Evolutionary conservation across 495 filamentous ascomycete species (phyloP).

Genomic region (Podospora pseudoanserina): DNA sequence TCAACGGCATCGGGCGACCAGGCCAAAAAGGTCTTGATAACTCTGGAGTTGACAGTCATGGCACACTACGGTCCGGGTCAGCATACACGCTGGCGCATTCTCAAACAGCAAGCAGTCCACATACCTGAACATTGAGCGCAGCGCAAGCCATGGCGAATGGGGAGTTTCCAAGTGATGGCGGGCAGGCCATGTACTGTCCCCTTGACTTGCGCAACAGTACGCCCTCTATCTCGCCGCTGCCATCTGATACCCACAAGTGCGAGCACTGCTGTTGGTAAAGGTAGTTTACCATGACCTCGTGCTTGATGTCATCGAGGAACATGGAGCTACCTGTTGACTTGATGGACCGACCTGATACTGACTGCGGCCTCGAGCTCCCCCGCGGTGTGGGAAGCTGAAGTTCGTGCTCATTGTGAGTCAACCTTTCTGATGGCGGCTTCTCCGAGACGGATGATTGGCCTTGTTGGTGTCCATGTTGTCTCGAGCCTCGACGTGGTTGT

Average conservation of each 20-base stretch:
- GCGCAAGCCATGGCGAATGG: slow-evolving; percentile 58
- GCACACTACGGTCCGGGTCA: slow-evolving; percentile 49
- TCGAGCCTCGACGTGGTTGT: slow-evolving; percentile 4
- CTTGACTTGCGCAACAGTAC: slow-evolving; percentile 64
- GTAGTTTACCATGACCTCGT: slow-evolving; percentile 80
- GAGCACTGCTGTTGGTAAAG: slow-evolving; percentile 73
- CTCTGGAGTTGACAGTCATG: slow-evolving; percentile 75
- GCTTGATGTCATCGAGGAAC: slow-evolving; percentile 71
- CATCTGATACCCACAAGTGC: slow-evolving; percentile 66
- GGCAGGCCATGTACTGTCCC: slow-evolving; percentile 66
- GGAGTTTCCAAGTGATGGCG: slow-evolving; percentile 55
- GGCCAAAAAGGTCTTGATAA: slow-evolving; percentile 69
- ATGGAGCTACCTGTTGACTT: slow-evolving; percentile 51
- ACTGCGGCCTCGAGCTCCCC: slow-evolving; percentile 49
- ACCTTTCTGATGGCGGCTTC: slow-evolving; percentile 18
- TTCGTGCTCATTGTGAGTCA: slow-evolving; percentile 34
- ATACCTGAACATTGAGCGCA: slow-evolving; percentile 66
- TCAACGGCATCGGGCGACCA: slow-evolving; percentile 68
- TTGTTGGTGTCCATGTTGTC: slow-evolving; percentile 6
- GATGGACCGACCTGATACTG: slow-evolving; percentile 44
- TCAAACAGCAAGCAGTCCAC: not conserved
- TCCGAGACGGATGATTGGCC: slow-evolving; percentile 25
- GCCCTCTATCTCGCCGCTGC: slow-evolving; percentile 62
- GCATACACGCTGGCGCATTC: not conserved
- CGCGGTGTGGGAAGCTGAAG: slow-evolving; percentile 46